Conservation (phyloP, 345 rosid genomes). For the Brassica incana region DNA sequence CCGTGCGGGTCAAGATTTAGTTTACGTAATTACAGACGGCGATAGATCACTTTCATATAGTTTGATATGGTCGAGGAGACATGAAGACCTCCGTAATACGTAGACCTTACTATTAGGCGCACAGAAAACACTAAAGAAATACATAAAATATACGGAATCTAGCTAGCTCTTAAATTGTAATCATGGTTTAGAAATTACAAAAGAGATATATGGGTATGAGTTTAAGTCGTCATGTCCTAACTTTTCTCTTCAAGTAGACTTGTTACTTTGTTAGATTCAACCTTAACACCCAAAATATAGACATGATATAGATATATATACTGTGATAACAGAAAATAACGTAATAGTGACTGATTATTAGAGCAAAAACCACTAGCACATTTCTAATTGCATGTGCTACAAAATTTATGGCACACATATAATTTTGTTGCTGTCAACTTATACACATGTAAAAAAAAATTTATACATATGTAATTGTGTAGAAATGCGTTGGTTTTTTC, state of each 20-base stretch:
- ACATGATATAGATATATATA: background rate
- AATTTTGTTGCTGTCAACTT: background rate
- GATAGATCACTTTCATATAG: slow-evolving; percentile 32
- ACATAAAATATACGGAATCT: background rate
- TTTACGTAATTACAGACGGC: slow-evolving; percentile 15
- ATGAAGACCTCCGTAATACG: slow-evolving; percentile 18
- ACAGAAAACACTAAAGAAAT: background rate
- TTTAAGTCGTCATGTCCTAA: slow-evolving; percentile 31
- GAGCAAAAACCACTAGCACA: slow-evolving; percentile 1
- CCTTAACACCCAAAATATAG: background rate
- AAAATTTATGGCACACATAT: background rate
- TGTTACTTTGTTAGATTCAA: slow-evolving; percentile 26
- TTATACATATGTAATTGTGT: background rate
- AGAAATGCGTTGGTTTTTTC: background rate
- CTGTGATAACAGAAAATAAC: background rate
- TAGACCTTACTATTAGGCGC: slow-evolving; percentile 11
- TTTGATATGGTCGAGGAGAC: slow-evolving; percentile 22
- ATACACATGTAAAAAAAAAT: background rate
- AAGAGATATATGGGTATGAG: slow-evolving; percentile 16
- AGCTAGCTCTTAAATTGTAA: slow-evolving; percentile 31
- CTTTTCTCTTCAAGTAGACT: slow-evolving; percentile 27
- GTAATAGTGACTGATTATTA: background rate
- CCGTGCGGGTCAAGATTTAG: no score
- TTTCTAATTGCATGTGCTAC: slow-evolving; percentile 1
- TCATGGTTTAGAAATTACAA: slow-evolving; percentile 29